Base-by-base conservation (phyloP, 805 yeast genomes). In the Candida suzukii region DNA sequence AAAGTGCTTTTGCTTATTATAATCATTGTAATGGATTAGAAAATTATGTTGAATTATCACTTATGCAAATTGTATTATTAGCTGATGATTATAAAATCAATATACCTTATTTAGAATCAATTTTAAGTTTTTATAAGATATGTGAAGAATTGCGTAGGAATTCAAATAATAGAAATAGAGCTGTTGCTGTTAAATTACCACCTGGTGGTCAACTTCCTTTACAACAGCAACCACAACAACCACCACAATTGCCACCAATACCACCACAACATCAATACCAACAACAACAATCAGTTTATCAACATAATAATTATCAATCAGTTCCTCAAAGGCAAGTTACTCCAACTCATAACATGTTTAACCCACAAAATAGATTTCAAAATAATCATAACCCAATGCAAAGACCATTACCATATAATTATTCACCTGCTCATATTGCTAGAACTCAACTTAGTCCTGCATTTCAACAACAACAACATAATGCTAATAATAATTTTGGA, bases 91-190 rank as follows among this genome's bases (percentile, higher is more conserved):
- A 25, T 14, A 38, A 46, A 4, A 24, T 54, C n/a, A 39, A 33
- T 8, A 21, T 49, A 7, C 56, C 64, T 11, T 49, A 47, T 37
- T 39, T 55, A 12, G 53, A 55, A 37, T 42, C 44, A 20, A 40
- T 55, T n/a, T 37, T 40, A 28, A 50, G 56, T 13, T 56, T 57
- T 30, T 57, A 47, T 29, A 14, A 22, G 4, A 48, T 50, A 25
- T 46, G 54, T 37, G 47, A 49, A 17, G 37, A 42, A 21, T 29
- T 54, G 11, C 42, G 13, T 8, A 26, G n/a, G 13, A 13, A 11
- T 26, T 8, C 26, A 7, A 26, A 26, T 26, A 13, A 11, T 26
- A 13, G 29, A 8, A n/a, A 26, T 24, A 11, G 26, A 11, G 11
- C 7, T 8, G 11, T n/a, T n/a, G n/a, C n/a, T n/a, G n/a, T n/a